Percentiles rank a stretch among this genome's conserved stretches.
Conservation (phyloP, 2,329 filamentous ascomycete species). For the Aureobasidium zeae region DNA sequence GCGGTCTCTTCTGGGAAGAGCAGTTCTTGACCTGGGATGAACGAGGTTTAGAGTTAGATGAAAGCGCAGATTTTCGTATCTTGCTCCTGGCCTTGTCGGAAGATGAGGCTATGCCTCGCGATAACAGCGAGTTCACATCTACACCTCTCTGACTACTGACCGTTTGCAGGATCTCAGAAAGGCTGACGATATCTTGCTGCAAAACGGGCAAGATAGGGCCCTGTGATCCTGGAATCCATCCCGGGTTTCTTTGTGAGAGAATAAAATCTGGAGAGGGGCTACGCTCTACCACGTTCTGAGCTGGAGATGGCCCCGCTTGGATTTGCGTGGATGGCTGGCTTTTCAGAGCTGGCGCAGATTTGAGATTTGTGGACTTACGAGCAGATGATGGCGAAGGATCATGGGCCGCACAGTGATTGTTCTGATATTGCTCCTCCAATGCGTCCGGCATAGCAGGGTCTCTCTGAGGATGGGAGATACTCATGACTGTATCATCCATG, state of each 20-base stretch:
- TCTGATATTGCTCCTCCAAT: too few relatives aligned
- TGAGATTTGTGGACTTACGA: neutral
- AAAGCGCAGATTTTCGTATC: neutral
- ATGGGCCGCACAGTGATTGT: neutral
- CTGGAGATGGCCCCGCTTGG: neutral
- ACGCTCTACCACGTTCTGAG: neutral
- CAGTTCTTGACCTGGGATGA: neutral
- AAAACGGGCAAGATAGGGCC: neutral
- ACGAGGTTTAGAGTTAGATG: too few relatives aligned
- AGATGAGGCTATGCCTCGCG: neutral
- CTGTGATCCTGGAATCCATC: neutral
- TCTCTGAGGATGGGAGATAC: neutral
- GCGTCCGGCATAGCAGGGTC: neutral
- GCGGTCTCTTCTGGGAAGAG: neutral
- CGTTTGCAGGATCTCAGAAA: conserved; percentile 1
- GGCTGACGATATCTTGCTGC: neutral
- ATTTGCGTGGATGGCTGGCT: neutral
- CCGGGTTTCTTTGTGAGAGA: neutral
- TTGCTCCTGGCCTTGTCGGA: neutral
- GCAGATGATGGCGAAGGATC: neutral
- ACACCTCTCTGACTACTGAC: conserved; percentile 3
- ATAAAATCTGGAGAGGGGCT: conserved; percentile 8
- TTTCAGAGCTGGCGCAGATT: neutral
- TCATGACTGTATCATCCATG: neutral
- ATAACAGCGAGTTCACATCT: conserved; percentile 1